A percentile compares a stretch with the other conserved stretches of the same genome.
phyloP scores from a whole-genome alignment of 106 monocot genomes.

The Vanilla planifolia region DNA sequence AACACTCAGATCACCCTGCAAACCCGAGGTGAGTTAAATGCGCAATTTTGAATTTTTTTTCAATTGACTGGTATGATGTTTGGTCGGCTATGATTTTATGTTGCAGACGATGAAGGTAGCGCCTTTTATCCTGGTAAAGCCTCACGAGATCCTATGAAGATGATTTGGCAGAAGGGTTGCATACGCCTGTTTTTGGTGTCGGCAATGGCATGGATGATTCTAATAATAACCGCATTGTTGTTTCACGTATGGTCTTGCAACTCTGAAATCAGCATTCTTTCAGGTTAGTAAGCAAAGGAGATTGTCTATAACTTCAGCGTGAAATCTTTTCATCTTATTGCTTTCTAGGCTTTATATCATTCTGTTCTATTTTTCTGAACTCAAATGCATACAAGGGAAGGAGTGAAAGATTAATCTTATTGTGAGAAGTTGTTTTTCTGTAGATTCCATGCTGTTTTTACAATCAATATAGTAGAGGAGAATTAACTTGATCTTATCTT shows the following conservation, averaged over 20 bases:
- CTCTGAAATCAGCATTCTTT: conserved; percentile 51
- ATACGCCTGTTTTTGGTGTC: conserved; percentile 56
- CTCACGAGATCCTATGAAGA: conserved; percentile 29
- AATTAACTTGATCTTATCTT: no score
- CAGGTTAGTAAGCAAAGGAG: conserved; percentile 34
- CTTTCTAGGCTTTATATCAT: no score
- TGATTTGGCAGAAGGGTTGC: conserved; percentile 54
- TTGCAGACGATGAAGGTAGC: conserved; percentile 10
- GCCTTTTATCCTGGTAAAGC: conserved; percentile 5
- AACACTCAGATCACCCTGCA: conserved; percentile 5
- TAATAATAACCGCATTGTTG: conserved; percentile 45
- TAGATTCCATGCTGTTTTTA: no score
- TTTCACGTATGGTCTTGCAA: conserved; percentile 75
- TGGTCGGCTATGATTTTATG: neutral
- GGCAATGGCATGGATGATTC: conserved; percentile 62
- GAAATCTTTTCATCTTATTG: no score
- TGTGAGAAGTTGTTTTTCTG: no score
- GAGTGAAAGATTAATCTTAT: no score
- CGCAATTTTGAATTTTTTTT: neutral
- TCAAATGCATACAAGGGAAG: no score
- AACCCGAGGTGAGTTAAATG: conserved; percentile 26
- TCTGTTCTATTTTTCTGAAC: no score
- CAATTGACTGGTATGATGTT: neutral
- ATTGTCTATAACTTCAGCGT: no score
- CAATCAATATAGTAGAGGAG: no score